phyloP scores from a whole-genome alignment of 2,329 filamentous ascomycete genomes.

The Microsporum audouinii region DNA sequence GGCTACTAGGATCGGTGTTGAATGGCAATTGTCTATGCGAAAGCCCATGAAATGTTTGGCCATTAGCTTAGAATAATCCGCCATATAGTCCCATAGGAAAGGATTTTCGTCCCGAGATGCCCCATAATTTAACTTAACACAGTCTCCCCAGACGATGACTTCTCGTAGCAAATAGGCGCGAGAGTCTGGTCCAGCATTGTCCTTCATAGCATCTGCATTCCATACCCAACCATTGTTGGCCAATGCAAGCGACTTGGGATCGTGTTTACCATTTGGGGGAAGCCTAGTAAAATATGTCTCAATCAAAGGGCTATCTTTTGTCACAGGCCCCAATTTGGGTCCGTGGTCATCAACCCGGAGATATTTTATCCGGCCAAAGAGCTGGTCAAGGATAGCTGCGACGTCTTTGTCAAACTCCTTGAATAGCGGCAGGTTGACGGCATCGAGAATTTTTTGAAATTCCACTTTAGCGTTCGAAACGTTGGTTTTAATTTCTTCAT shows the following conservation, averaged over 20 bases:
- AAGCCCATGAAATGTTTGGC: constrained; percentile 93
- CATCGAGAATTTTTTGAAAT: constrained; percentile 57
- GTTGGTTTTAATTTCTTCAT: constrained; percentile 41
- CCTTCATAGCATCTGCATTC: constrained; percentile 86
- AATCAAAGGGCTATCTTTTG: constrained; percentile 64
- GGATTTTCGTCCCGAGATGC: constrained; percentile 70
- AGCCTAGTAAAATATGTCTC: constrained; percentile 92
- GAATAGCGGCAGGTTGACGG: constrained; percentile 79
- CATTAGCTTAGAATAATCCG: constrained; percentile 77
- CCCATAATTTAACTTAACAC: constrained; percentile 92
- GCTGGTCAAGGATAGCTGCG: constrained; percentile 72
- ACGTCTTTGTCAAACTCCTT: constrained; percentile 81
- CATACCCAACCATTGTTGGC: constrained; percentile 99
- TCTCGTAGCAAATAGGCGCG: constrained; percentile 90
- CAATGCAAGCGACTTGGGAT: constrained; percentile 63
- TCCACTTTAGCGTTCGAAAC: constrained; percentile 39
- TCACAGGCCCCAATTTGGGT: constrained; percentile 72
- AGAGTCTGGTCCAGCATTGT: constrained; percentile 83
- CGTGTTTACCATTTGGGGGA: constrained; percentile 66
- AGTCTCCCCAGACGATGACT: constrained; percentile 97
- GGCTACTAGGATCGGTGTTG: constrained; percentile 85
- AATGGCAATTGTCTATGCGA: constrained; percentile 96
- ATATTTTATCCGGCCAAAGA: constrained; percentile 93
- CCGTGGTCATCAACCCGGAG: constrained; percentile 84
- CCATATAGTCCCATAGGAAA: constrained; percentile 93